Percentiles rank a stretch among this genome's conserved stretches.
Evolutionary conservation across 768 basidiomycete species (phyloP).

Genomic region (Leccinum boreale): DNA sequence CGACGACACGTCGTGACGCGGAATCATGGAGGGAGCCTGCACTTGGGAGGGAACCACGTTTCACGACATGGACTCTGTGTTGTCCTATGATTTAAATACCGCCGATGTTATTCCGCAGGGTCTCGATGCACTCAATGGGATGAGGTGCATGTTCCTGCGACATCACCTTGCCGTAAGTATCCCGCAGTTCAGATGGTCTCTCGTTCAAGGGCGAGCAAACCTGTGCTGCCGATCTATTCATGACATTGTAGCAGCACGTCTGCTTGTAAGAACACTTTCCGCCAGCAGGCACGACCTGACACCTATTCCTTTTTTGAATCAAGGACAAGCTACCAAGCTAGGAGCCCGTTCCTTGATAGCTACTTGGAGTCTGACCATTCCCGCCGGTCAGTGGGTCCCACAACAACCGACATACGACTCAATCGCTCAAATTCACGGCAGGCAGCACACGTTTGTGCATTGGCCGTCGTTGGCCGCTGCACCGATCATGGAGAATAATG

Average conservation of each 20-base stretch:
- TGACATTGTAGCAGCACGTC: neutral
- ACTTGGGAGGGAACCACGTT: too few species aligned
- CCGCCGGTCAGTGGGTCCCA: neutral
- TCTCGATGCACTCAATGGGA: neutral
- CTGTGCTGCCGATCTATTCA: neutral
- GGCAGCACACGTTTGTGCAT: neutral
- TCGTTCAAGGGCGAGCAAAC: neutral
- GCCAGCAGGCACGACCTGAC: neutral
- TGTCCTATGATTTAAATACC: neutral
- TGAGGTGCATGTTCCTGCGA: neutral
- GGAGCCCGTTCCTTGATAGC: neutral
- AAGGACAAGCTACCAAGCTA: too few species aligned
- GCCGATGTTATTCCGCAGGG: too few species aligned
- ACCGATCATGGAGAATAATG: neutral
- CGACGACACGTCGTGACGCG: too few species aligned
- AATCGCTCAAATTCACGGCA: neutral
- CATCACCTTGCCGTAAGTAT: neutral
- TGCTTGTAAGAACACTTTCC: neutral
- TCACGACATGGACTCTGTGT: too few species aligned
- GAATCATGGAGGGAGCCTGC: too few species aligned
- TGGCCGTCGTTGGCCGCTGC: neutral
- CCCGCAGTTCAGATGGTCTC: neutral
- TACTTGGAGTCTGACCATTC: neutral
- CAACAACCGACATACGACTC: neutral
- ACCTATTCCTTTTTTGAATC: neutral